phyloP scores from a whole-genome alignment of 2,329 filamentous ascomycete genomes.

The Hypomyces perniciosus region DNA sequence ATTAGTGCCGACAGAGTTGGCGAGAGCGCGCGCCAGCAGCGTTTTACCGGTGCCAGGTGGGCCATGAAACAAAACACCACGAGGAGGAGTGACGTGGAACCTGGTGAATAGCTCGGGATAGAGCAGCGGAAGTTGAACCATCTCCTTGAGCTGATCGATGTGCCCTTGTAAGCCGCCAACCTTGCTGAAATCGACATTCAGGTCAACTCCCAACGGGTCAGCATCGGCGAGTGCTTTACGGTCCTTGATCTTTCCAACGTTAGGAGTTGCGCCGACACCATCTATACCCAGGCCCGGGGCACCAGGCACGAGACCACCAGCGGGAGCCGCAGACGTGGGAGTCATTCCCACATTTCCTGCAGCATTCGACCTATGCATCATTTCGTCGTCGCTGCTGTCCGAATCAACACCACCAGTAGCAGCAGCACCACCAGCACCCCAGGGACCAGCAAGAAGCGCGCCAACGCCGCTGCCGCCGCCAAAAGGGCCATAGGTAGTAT shows the following conservation, averaged over 20 bases:
- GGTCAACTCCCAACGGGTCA: slow-evolving; percentile 87
- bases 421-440: slow-evolving; percentile 64
- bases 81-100: slow-evolving; percentile 88
- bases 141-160: slow-evolving; percentile 96
- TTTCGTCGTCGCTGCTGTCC: slow-evolving; percentile 95
- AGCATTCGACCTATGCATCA: slow-evolving; percentile 52
- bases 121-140: slow-evolving; percentile 89
- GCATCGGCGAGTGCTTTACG: slow-evolving; percentile 87
- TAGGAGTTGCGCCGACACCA: slow-evolving; percentile 54
- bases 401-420: slow-evolving; percentile 79
- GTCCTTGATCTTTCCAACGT: slow-evolving; percentile 90
- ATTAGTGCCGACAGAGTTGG: slow-evolving; percentile 81
- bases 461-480: slow-evolving; percentile 72
- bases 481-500: slow-evolving; percentile 89
- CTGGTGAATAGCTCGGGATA: slow-evolving; percentile 91
- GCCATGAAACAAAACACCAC: slow-evolving; percentile 93
- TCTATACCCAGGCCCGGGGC: slow-evolving; percentile 37
- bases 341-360: slow-evolving; percentile 59
- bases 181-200: slow-evolving; percentile 88
- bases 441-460: slow-evolving; percentile 67
- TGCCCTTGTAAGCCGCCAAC: slow-evolving; percentile 90
- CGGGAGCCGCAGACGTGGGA: slow-evolving; percentile 45
- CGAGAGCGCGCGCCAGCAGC: slow-evolving; percentile 84
- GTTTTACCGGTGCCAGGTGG: slow-evolving; percentile 98
- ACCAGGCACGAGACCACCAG: slow-evolving; percentile 39